phyloP scores from a whole-genome alignment of 2,329 filamentous ascomycete genomes.

The Sphaerulina musiva region DNA sequence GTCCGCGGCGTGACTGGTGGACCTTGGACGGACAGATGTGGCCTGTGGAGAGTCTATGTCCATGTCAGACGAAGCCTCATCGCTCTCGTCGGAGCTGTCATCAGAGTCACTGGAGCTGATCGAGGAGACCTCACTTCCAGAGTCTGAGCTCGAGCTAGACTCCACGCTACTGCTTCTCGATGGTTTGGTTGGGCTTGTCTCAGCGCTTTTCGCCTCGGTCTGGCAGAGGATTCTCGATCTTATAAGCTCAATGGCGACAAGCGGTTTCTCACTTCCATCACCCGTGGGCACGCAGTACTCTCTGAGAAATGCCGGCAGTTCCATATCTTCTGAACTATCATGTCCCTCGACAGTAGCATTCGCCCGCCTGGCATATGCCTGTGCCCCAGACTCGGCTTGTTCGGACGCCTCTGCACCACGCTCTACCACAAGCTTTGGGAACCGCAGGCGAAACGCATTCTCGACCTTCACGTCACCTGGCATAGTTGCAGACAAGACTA shows the following conservation, averaged over 20 bases:
- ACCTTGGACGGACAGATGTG: conserved; percentile 9
- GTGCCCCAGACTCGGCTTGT: conserved; percentile 15
- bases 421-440: conserved; percentile 70
- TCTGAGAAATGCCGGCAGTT: conserved; percentile 49
- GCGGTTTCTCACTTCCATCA: conserved; percentile 55
- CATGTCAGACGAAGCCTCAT: conserved; percentile 11
- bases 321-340: conserved; percentile 39
- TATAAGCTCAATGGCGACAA: conserved; percentile 77
- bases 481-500: conserved; percentile 88
- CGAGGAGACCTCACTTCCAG: conserved; percentile 1
- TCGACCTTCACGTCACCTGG: conserved; percentile 78
- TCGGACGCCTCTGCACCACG: conserved; percentile 45
- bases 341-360: conserved; percentile 18
- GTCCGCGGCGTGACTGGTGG: neutral
- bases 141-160: neutral
- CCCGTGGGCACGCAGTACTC: conserved; percentile 46
- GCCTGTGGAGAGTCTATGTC: neutral
- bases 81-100: conserved; percentile 9
- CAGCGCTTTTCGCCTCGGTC: neutral
- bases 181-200: conserved; percentile 3
- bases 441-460: conserved; percentile 61
- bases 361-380: conserved; percentile 14
- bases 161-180: neutral
- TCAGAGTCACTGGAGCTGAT: conserved; percentile 4
- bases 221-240: conserved; percentile 43